Percentiles rank a stretch among this genome's conserved stretches.
Evolutionary conservation across 2,329 filamentous ascomycete genomes (phyloP).

Genomic region (Cordyceps pruinosa): DNA sequence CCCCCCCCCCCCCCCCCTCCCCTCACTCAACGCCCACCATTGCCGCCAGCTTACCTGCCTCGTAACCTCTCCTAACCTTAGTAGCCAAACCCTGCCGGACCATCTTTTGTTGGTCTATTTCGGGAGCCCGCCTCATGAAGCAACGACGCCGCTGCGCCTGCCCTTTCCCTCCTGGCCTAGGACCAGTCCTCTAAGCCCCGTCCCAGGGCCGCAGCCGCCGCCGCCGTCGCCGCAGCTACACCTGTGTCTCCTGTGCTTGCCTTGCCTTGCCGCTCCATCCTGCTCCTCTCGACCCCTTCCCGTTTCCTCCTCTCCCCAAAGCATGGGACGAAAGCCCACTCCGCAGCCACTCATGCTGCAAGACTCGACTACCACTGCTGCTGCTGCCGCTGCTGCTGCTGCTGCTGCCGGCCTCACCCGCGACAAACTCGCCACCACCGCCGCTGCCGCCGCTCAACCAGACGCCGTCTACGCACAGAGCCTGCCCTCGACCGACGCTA

Average conservation of each 20-base stretch:
- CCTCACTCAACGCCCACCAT: too few species aligned
- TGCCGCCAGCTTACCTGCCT: too few species aligned
- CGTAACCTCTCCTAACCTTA: neutral
- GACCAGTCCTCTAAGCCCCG: neutral
- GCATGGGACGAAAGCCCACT: constrained; percentile 52
- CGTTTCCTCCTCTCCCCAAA: constrained; percentile 1
- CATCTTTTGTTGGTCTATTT: neutral
- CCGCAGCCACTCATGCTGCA: constrained; percentile 51
- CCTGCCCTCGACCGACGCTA: constrained; percentile 29
- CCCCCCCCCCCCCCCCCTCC: neutral
- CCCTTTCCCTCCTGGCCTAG: neutral
- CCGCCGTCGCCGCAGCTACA: neutral
- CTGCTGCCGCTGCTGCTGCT: neutral
- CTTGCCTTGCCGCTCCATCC: neutral
- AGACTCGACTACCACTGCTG: constrained; percentile 27
- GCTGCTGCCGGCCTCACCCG: constrained; percentile 19
- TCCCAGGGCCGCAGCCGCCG: neutral
- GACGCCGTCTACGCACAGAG: constrained; percentile 15
- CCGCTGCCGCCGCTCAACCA: constrained; percentile 7
- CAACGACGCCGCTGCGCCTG: constrained; percentile 3
- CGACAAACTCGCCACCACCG: constrained; percentile 10
- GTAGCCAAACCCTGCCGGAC: neutral
- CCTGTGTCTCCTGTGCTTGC: neutral
- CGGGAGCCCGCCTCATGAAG: neutral
- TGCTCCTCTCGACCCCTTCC: neutral